Evolutionary conservation across 2,329 filamentous ascomycete genomes (phyloP).

Genomic region (Gnomoniopsis smithogilvyi): DNA sequence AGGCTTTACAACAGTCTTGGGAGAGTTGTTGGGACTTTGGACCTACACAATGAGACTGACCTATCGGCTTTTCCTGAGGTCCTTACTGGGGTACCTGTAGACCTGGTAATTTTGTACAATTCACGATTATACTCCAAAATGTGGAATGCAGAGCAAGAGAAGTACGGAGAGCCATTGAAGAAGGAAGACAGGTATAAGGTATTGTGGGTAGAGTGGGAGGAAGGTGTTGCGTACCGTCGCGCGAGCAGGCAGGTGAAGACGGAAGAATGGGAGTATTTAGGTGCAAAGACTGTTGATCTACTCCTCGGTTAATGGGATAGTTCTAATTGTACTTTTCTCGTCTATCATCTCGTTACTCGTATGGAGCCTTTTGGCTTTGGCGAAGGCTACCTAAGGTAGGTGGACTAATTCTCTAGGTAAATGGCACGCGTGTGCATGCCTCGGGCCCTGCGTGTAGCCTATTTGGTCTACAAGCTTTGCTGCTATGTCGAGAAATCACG

Average conservation of each 20-base stretch:
- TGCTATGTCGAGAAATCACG: too few relatives aligned
- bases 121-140: background rate
- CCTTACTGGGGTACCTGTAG: background rate
- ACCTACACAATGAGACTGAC: too few relatives aligned
- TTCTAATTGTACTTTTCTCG: too few relatives aligned
- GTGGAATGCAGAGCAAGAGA: background rate
- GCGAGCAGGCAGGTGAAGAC: background rate
- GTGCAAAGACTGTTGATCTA: background rate
- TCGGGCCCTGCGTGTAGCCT: too few relatives aligned
- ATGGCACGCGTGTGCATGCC: too few relatives aligned
- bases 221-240: constrained; percentile 3
- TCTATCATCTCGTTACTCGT: too few relatives aligned
- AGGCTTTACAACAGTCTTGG: background rate
- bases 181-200: background rate
- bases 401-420: too few relatives aligned
- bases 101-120: background rate
- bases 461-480: too few relatives aligned
- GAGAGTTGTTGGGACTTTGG: background rate
- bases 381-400: too few relatives aligned
- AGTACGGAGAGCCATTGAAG: background rate
- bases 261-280: background rate
- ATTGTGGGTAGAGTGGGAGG: constrained; percentile 3
- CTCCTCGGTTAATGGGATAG: constrained; percentile 3
- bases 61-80: too few relatives aligned
- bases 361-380: too few relatives aligned